Base-by-base conservation (phyloP, 345 rosid species). In the Isatis tinctoria region DNA sequence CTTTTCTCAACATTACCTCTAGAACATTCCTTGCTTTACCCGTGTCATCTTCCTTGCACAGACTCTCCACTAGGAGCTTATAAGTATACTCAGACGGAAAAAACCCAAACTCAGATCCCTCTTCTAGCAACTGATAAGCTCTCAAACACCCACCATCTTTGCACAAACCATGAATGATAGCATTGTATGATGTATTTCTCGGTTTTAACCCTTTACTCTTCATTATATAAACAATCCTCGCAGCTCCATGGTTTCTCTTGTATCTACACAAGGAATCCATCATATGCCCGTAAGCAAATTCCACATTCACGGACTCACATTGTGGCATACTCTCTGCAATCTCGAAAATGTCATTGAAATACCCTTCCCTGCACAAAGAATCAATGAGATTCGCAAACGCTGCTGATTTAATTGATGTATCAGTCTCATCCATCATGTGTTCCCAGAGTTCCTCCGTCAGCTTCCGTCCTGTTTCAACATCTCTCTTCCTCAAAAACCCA, bases 141-240 rank as follows among this genome's bases (percentile, higher is more conserved):
- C 93, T 90, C 86, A 86, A 79, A 73, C 86, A 82, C 74, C 88
- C 89, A 52, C 93, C 85, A 57, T 85, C 87, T 65, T 80, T 85
- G 81, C 92, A 86, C 37, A 93, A 86, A 5, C 93, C 96, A 6
- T 93, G 97, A 41, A 90, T 75, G 17, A 93, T 89, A 51, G 86
- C 80, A 82, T 93, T 87, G 69, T 90, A 93, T 3, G 97, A 90
- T 3, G 84, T 79, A 16, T 66, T 54, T 43, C 90, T 85, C 0
- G 91, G 97, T 6, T 37, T 44, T 16, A 85, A 78, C 37, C 90
- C 88, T 79, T 68, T 82, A 73, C 83, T 84, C 70, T 85, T 83
- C 97, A 90, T 88, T 59, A 89, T 83, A 72, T 87, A 85, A 67
- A 89, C 87, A 63, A 93, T 65, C 85, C 97, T 84, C 4, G 96